A percentile compares a stretch with the other conserved stretches of the same genome.
Evolutionary conservation across 2,329 filamentous ascomycete species (phyloP).

Genomic region (Thielaviopsis ethacetica): DNA sequence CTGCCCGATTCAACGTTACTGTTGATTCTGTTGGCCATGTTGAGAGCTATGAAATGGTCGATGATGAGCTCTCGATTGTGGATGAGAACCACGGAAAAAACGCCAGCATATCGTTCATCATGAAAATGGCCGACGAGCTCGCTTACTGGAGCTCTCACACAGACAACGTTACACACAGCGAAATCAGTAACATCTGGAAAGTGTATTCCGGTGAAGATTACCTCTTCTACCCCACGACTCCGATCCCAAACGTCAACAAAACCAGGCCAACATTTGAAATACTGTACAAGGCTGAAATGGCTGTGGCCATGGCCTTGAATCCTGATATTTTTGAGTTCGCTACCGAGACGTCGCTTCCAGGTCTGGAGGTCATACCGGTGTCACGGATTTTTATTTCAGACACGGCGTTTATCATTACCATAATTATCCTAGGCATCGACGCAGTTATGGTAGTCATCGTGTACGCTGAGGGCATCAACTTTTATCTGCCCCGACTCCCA

Average conservation of each 20-base stretch:
- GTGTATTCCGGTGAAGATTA: neutral
- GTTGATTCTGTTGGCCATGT: slow-evolving; percentile 18
- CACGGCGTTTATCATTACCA: slow-evolving; percentile 28
- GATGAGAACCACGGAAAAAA: neutral
- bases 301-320: neutral
- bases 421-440: slow-evolving; percentile 27
- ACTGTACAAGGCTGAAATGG: neutral
- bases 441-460: slow-evolving; percentile 25
- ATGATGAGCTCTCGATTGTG: neutral
- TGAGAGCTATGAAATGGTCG: slow-evolving; percentile 9
- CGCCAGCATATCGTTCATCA: neutral
- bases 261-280: neutral
- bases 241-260: neutral
- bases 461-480: slow-evolving; percentile 25
- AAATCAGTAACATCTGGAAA: slow-evolving; percentile 3
- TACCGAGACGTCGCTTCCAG: neutral
- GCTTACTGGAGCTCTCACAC: neutral
- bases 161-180: neutral
- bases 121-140: neutral
- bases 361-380: slow-evolving; percentile 17
- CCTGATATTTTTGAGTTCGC: slow-evolving; percentile 20
- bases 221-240: neutral
- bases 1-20: slow-evolving; percentile 20
- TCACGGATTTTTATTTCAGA: slow-evolving; percentile 32
- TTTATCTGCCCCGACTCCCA: slow-evolving; percentile 33